Conservation (phyloP, 345 rosid genomes). For the Passiflora organensis region DNA sequence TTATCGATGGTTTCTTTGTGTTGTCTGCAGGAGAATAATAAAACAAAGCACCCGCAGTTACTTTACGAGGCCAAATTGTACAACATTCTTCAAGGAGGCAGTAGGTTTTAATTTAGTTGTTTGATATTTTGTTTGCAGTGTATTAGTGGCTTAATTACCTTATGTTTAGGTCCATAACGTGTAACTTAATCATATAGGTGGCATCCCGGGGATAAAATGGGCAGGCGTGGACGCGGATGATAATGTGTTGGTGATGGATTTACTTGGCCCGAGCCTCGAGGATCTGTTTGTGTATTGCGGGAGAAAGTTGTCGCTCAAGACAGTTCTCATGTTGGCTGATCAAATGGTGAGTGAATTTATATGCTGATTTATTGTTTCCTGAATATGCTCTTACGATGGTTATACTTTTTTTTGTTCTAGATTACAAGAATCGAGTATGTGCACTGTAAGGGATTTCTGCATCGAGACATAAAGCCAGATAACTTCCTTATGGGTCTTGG, state of each 20-base stretch:
- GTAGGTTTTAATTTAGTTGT: conserved; percentile 29
- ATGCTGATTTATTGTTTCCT: background rate
- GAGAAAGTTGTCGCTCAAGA: conserved; percentile 80
- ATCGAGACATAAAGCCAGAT: conserved; percentile 79
- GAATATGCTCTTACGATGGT: too few relatives aligned
- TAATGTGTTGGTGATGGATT: conserved; percentile 70
- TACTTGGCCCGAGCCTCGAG: conserved; percentile 92
- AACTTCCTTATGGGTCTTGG: conserved; percentile 83
- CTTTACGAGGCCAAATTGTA: conserved; percentile 83
- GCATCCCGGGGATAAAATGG: conserved; percentile 79
- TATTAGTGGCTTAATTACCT: background rate
- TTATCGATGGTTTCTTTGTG: background rate
- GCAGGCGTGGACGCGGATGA: conserved; percentile 80
- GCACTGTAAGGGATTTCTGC: conserved; percentile 78
- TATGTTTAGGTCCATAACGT: background rate
- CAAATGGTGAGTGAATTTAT: conserved; percentile 79
- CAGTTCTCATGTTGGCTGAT: conserved; percentile 83
- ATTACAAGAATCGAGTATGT: conserved; percentile 63
- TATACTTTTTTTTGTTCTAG: conserved; percentile 27
- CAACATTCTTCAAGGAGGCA: conserved; percentile 81
- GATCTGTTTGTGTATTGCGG: conserved; percentile 88
- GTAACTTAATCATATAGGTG: conserved; percentile 39
- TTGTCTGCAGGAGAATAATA: conserved; percentile 61
- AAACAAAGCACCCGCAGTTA: conserved; percentile 84
- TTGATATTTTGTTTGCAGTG: too few relatives aligned